Evolutionary conservation across 805 yeast genomes (phyloP).

Genomic region (Pichia kluyveri): DNA sequence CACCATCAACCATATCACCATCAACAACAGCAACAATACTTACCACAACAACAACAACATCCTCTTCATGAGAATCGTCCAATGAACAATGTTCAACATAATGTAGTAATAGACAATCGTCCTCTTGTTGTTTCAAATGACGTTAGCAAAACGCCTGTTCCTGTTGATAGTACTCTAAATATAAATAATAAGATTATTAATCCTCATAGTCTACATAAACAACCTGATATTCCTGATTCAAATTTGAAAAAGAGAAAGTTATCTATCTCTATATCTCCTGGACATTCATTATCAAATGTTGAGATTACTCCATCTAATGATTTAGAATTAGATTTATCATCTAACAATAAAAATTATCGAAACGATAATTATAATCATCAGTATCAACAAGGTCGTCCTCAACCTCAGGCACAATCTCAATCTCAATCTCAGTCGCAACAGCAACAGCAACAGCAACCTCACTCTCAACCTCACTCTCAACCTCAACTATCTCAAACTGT

Average conservation of each 20-base stretch:
- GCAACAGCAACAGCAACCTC: too few relatives aligned
- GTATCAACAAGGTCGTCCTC: background rate
- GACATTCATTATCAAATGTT: background rate
- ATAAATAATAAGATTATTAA: too few relatives aligned
- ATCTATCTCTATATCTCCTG: background rate
- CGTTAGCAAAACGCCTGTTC: background rate
- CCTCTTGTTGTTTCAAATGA: background rate
- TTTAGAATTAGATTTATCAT: background rate
- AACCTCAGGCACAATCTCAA: background rate
- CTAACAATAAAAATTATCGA: background rate
- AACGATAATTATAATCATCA: background rate
- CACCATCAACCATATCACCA: background rate
- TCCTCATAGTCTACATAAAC: too few relatives aligned
- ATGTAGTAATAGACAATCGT: background rate
- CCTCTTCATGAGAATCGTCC: background rate
- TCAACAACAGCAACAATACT: background rate
- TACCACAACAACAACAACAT: background rate
- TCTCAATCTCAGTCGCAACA: background rate
- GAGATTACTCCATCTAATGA: background rate
- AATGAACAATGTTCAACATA: background rate
- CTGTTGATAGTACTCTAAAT: background rate
- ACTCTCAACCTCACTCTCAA: background rate
- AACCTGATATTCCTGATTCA: too few relatives aligned
- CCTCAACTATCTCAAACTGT: background rate
- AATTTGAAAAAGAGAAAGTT: constrained; percentile 7